Evolutionary conservation across 2,329 filamentous ascomycete genomes (phyloP).

Genomic region (Stemphylium vesicarium): DNA sequence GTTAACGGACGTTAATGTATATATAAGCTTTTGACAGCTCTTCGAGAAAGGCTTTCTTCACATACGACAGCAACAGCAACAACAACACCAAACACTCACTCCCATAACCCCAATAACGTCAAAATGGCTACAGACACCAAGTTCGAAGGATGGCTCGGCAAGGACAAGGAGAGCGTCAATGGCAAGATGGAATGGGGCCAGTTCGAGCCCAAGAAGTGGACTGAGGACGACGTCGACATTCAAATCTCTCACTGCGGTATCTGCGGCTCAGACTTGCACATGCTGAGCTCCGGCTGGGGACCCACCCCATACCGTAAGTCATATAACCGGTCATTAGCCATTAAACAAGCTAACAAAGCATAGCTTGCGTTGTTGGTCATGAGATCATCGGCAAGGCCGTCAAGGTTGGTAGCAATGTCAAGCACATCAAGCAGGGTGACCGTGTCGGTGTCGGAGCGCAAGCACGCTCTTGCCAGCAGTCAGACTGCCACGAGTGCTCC

Average conservation of each 20-base stretch:
- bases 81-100: background rate
- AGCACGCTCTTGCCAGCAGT: constrained; percentile 53
- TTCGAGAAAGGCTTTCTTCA: background rate
- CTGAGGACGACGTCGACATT: constrained; percentile 69
- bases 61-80: background rate
- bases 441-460: constrained; percentile 61
- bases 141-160: constrained; percentile 64
- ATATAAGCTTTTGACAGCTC: constrained; percentile 2
- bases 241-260: constrained; percentile 50
- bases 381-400: constrained; percentile 51
- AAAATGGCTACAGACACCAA: constrained; percentile 29
- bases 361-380: constrained; percentile 52
- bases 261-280: constrained; percentile 47
- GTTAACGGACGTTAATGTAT: background rate
- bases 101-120: background rate
- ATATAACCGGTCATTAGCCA: background rate
- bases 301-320: constrained; percentile 31
- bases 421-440: constrained; percentile 65
- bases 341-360: constrained; percentile 30
- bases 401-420: constrained; percentile 53
- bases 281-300: constrained; percentile 48
- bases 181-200: constrained; percentile 63
- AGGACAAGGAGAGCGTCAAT: constrained; percentile 55
- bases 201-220: constrained; percentile 55
- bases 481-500: constrained; percentile 54